Base-by-base conservation (phyloP, 768 basidiomycete genomes). In the Leccinum obscurum region DNA sequence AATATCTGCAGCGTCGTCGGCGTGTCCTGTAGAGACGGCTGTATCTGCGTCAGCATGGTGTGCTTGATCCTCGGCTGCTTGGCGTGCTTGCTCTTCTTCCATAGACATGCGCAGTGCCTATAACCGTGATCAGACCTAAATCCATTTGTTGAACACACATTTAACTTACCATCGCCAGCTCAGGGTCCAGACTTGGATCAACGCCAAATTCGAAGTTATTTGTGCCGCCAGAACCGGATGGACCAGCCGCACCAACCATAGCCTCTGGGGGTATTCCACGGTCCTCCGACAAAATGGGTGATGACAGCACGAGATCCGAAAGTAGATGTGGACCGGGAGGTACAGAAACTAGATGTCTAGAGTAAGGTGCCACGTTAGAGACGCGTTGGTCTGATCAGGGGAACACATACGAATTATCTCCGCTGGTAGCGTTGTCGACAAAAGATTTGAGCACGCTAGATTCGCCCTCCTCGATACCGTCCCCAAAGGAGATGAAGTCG, bases 71-170 rank as follows among this genome's bases (percentile, higher is more conserved):
- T 76, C 78, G 6, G 81, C 78, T 9, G 80, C 80, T 80, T 84
- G 80, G 13, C 95, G 87, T 17, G 92, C 93, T 69, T 88, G 86
- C 54, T 94, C 93, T 71, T 97, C 95, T 77, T 96, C 92, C 83
- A 98, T 87, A 1, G 95, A 98, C 92, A 98, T 93, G 37, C 95
- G 90, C 46, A 99, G 83, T 10, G 95, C 96, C 95, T 97, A 65
- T 8, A 44, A 48, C 17, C 22, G 46, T 30, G 5, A 56, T 61
- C 30, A 64, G 51, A 4, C 22, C 48, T 41, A 34, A 46, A 22
- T 48, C 22, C n/a, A 59, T 34, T 7, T 13, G 52, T 6, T 46
- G 34, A 20, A 34, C 46, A 20, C 57, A 37, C 15, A 9, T 44
- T 6, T 54, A 24, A 74, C 83, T 61, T 58, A 93, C 95, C 93